Base-by-base conservation (phyloP, 1,284 basidiomycete genomes). In the Somion occarium region DNA sequence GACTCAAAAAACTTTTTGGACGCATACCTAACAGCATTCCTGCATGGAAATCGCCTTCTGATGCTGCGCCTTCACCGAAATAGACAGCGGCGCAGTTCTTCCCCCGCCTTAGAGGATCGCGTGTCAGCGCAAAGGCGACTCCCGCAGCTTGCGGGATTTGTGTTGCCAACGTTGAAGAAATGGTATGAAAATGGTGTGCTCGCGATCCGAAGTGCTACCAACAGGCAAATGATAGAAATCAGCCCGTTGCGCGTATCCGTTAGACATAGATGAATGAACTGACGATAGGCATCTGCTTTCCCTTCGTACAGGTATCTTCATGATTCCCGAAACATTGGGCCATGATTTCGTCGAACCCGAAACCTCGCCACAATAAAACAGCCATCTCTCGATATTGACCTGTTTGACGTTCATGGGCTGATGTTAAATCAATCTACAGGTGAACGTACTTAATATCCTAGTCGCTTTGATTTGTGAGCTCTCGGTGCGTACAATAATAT, bases 121-220 rank as follows among this genome's bases (percentile, higher is more conserved):
- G 81, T 64, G 89, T 90, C 49, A 98, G 75, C 1, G 93, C 92
- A 64, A 91, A 97, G 0, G 82, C 94, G 3, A 96, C 91, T 3
- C 95, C 95, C 0, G 94, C 93, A 5, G 93, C 95, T 69, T 97
- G 93, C 0, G 94, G 95, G 56, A 98, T 93, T 70, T 98, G 94
- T 0, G 94, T 98, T 1, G 89, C 91, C n/a, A 98, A 76, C 0
- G 94, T 91, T 9, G 91, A 93, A 3, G 93, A 96, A 56, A 98
- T 95, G 25, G 91, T 93, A 68, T 95, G 91, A 66, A 96, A 96
- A 65, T 96, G 93, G 56, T 89, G 81, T 52, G 84, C 72, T 1
- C 80, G 77, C 3, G 92, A 93, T 5, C 91, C 90, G 67, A 94
- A 93, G 64, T 98, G 94, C 88, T 91, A 46, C 30, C 30, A 51